Conservation (phyloP, 345 rosid genomes). For the Tarenaya hassleriana region DNA sequence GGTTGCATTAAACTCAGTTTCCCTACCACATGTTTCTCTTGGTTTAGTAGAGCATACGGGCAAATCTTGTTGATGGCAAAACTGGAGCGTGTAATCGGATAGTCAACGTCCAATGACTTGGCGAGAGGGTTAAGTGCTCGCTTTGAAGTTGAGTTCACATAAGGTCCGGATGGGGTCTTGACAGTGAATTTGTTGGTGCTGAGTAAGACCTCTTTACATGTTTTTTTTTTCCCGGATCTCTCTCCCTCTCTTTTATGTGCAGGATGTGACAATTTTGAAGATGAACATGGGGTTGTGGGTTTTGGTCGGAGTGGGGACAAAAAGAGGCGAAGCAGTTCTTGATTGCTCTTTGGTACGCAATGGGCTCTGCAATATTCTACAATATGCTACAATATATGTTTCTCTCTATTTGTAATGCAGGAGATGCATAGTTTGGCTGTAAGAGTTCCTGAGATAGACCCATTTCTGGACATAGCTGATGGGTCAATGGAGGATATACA, state of each 20-base stretch:
- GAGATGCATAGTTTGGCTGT: constrained; percentile 95
- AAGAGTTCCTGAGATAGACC: constrained; percentile 83
- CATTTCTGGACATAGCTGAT: constrained; percentile 78
- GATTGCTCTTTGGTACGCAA: constrained; percentile 79
- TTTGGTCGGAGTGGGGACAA: constrained; percentile 88
- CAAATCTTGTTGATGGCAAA: too few species aligned
- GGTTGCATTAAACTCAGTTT: too few species aligned
- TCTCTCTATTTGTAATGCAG: constrained; percentile 33
- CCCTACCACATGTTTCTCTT: too few species aligned
- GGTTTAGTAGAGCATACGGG: too few species aligned
- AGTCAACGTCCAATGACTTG: too few species aligned
- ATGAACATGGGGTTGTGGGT: constrained; percentile 89
- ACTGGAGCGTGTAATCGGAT: too few species aligned
- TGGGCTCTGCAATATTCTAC: constrained; percentile 78
- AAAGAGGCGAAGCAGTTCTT: constrained; percentile 91
- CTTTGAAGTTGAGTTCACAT: constrained; percentile 11
- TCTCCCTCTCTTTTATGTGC: too few species aligned
- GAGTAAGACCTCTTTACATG: constrained; percentile 6
- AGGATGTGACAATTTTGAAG: constrained; percentile 94
- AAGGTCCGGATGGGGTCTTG: constrained; percentile 11
- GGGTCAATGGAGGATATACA: too few species aligned
- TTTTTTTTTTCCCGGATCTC: constrained; percentile 20
- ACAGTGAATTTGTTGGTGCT: constrained; percentile 1
- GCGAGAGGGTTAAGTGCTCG: neutral
- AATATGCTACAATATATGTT: constrained; percentile 19